A percentile compares a stretch with the other conserved stretches of the same genome.
Conservation (phyloP, 495 filamentous ascomycete species). For the Tuber borchii region DNA sequence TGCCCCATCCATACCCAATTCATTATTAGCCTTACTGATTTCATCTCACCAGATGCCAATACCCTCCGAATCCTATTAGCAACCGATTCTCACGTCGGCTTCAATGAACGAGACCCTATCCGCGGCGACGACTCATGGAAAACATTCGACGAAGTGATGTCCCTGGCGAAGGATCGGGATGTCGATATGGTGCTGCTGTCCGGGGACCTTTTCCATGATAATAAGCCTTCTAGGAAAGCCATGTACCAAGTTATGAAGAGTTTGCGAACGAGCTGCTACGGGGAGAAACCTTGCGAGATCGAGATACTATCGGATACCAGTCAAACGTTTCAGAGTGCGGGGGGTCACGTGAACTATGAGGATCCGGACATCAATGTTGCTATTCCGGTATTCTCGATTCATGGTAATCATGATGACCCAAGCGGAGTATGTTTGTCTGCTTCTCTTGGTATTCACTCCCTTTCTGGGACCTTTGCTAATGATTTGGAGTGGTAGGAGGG, state of each 20-base stretch:
- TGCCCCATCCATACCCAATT: neutral
- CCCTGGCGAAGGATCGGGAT: conserved; percentile 74
- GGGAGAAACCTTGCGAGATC: conserved; percentile 89
- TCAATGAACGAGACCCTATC: conserved; percentile 84
- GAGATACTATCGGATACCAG: conserved; percentile 89
- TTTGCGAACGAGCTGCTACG: conserved; percentile 84
- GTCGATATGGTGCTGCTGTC: conserved; percentile 95
- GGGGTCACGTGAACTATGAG: conserved; percentile 94
- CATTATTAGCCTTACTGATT: conserved; percentile 2
- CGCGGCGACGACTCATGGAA: conserved; percentile 96
- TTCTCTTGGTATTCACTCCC: conserved; percentile 34
- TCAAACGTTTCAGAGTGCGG: conserved; percentile 76
- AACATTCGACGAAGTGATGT: conserved; percentile 93
- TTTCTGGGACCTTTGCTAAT: conserved; percentile 12
- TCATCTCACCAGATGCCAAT: conserved; percentile 56
- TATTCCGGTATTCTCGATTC: conserved; percentile 96
- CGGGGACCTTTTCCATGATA: conserved; percentile 96
- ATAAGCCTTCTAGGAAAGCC: conserved; percentile 89
- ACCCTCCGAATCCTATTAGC: conserved; percentile 91
- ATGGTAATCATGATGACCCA: conserved; percentile 97
- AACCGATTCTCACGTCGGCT: conserved; percentile 96
- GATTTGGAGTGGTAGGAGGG: conserved; percentile 54
- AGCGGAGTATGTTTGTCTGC: conserved; percentile 51
- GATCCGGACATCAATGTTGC: conserved; percentile 96
- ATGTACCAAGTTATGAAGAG: conserved; percentile 97